Evolutionary conservation across 495 filamentous ascomycete species (phyloP).

Genomic region (Pyrenopolyporus hunteri): DNA sequence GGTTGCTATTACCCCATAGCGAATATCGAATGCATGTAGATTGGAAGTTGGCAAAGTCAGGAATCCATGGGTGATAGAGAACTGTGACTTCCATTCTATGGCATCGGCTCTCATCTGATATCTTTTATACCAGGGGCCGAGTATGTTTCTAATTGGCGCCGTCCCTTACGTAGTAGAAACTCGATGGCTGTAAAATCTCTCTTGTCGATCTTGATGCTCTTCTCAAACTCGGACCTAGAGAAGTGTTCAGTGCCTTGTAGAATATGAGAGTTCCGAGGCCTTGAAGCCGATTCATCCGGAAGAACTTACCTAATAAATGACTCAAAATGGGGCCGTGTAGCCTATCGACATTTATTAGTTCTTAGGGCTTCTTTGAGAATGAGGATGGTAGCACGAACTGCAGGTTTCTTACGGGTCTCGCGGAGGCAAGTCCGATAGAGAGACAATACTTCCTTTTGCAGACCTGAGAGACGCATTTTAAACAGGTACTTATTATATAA

Average conservation of each 20-base stretch:
- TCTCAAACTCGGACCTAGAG: slow-evolving; percentile 75
- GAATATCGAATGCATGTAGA: not conserved
- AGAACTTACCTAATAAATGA: slow-evolving; percentile 51
- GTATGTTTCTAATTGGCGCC: slow-evolving; percentile 85
- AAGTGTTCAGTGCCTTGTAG: not conserved
- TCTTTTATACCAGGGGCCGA: slow-evolving; percentile 82
- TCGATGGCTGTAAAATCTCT: slow-evolving; percentile 91
- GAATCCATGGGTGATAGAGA: not conserved
- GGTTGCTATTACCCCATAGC: not conserved
- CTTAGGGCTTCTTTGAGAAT: not conserved
- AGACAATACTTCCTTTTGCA: slow-evolving; percentile 87
- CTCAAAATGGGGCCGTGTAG: slow-evolving; percentile 50
- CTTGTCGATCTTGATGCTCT: slow-evolving; percentile 72
- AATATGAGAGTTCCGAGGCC: not conserved
- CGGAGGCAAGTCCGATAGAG: slow-evolving; percentile 88
- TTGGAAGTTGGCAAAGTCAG: not conserved
- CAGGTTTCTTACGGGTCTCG: slow-evolving; percentile 79
- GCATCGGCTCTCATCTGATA: slow-evolving; percentile 55
- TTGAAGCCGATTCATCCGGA: too few relatives aligned
- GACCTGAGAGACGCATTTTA: slow-evolving; percentile 73
- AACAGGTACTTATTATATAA: not conserved
- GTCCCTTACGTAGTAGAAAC: slow-evolving; percentile 83
- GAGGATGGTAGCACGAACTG: slow-evolving; percentile 54
- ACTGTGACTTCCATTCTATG: slow-evolving; percentile 14
- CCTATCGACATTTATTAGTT: slow-evolving; percentile 35